Evolutionary conservation across 768 basidiomycete genomes (phyloP).

Genomic region (Mycena chlorophos): DNA sequence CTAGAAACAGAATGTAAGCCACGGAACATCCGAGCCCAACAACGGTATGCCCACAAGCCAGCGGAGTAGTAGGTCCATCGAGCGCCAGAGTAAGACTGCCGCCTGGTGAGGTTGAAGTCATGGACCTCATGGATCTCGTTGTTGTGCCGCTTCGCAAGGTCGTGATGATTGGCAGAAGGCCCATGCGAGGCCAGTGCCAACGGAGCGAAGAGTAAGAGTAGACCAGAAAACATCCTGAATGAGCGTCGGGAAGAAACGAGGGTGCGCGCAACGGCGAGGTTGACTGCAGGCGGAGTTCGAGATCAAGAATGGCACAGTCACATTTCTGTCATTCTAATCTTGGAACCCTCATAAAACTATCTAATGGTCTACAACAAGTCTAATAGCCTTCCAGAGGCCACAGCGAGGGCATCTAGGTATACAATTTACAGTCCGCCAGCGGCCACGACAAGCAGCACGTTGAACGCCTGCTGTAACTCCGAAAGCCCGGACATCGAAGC

Average conservation of each 20-base stretch:
- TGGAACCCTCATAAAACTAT: too few relatives aligned
- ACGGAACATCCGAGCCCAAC: slow-evolving; percentile 6
- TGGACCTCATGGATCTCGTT: slow-evolving; percentile 26
- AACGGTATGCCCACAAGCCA: slow-evolving; percentile 41
- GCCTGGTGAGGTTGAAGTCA: slow-evolving; percentile 31
- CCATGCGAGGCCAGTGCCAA: slow-evolving; percentile 38
- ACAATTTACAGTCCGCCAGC: too few relatives aligned
- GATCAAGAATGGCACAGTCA: too few relatives aligned
- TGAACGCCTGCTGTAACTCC: too few relatives aligned
- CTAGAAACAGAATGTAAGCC: slow-evolving; percentile 29
- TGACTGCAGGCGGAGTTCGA: too few relatives aligned
- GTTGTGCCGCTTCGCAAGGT: slow-evolving; percentile 48
- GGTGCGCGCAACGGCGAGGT: too few relatives aligned
- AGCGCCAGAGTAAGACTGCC: slow-evolving; percentile 38
- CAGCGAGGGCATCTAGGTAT: too few relatives aligned
- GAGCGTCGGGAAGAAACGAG: slow-evolving; percentile 10
- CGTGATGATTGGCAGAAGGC: slow-evolving; percentile 42
- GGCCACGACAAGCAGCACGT: too few relatives aligned
- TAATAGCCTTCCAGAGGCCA: too few relatives aligned
- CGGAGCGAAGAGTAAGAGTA: slow-evolving; percentile 34
- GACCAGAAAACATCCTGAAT: slow-evolving; percentile 21
- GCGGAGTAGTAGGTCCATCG: slow-evolving; percentile 60
- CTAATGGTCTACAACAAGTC: too few relatives aligned
- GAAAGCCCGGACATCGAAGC: too few relatives aligned
- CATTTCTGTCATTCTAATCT: too few relatives aligned